A percentile compares a stretch with the other conserved stretches of the same genome.
phyloP scores from a whole-genome alignment of 176 grass and related monocot genomes.

The Poa annua region DNA sequence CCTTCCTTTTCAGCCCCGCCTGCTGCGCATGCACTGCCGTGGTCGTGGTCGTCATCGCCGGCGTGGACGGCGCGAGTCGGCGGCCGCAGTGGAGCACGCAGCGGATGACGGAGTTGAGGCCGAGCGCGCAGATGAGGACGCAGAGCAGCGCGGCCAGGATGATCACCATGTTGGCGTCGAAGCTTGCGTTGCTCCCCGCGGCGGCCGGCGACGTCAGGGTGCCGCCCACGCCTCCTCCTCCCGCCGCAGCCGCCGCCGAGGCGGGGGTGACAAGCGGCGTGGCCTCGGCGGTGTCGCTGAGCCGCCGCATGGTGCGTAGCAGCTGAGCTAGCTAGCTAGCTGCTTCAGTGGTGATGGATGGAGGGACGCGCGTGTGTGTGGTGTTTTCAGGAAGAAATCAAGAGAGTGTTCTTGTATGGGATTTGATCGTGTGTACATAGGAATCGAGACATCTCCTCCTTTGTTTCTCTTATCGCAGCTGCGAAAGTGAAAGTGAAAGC shows the following conservation, averaged over 20 bases:
- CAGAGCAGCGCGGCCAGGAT: constrained; percentile 78
- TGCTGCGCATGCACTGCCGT: background rate
- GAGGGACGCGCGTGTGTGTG: constrained; percentile 2
- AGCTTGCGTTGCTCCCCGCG: constrained; percentile 21
- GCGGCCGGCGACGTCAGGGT: background rate
- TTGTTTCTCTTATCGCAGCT: background rate
- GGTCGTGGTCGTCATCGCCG: background rate
- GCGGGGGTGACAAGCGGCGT: constrained; percentile 43
- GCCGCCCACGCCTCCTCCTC: background rate
- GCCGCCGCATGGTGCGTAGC: constrained; percentile 33
- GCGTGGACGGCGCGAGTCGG: constrained; percentile 20
- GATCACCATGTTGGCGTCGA: constrained; percentile 72
- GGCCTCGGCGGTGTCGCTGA: background rate
- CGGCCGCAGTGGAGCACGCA: constrained; percentile 55
- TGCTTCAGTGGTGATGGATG: background rate
- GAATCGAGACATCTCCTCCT: constrained; percentile 20
- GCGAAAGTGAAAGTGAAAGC: constrained; percentile 26
- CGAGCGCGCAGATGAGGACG: constrained; percentile 62
- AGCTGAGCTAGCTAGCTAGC: background rate
- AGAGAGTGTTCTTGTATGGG: background rate
- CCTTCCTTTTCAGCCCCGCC: constrained; percentile 50
- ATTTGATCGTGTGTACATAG: constrained; percentile 23
- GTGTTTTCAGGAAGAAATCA: constrained; percentile 19
- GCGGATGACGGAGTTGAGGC: constrained; percentile 64
- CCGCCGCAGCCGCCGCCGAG: background rate